Conservation (phyloP, 1,139 yeast genomes). For the Yamadazyma spencermartinsiae region DNA sequence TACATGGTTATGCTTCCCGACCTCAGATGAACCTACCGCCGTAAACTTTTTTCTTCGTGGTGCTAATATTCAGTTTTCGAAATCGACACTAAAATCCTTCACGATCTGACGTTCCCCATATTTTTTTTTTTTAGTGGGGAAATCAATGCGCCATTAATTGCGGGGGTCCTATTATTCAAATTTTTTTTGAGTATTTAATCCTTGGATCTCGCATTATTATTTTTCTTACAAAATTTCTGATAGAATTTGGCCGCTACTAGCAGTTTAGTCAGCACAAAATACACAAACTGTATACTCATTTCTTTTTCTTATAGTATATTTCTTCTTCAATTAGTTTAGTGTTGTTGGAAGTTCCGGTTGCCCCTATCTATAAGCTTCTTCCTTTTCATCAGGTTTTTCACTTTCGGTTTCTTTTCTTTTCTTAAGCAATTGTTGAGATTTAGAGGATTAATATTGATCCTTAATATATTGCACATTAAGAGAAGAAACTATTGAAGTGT, state of each 20-base stretch:
- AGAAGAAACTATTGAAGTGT: background rate
- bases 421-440: conserved; percentile 15
- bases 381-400: too few species aligned
- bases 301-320: too few species aligned
- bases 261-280: too few species aligned
- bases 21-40: too few species aligned
- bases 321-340: background rate
- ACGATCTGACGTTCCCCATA: background rate
- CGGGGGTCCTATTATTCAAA: background rate
- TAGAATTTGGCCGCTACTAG: too few species aligned
- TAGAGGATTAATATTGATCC: conserved; percentile 5
- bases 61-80: too few species aligned
- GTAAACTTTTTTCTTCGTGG: too few species aligned
- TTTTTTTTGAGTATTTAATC: too few species aligned
- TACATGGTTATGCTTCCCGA: too few species aligned
- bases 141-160: background rate
- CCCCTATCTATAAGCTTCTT: background rate
- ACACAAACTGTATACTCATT: too few species aligned
- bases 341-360: background rate
- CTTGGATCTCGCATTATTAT: too few species aligned
- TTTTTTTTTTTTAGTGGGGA: conserved; percentile 2
- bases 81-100: background rate
- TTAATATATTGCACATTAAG: conserved; percentile 10
- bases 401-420: conserved; percentile 1
- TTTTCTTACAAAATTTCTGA: too few species aligned